These are phyloP conservation scores for Dimocarpus longan DNA, from an alignment of 345 rosid genomes.

Conservation along the genomic window DNA sequence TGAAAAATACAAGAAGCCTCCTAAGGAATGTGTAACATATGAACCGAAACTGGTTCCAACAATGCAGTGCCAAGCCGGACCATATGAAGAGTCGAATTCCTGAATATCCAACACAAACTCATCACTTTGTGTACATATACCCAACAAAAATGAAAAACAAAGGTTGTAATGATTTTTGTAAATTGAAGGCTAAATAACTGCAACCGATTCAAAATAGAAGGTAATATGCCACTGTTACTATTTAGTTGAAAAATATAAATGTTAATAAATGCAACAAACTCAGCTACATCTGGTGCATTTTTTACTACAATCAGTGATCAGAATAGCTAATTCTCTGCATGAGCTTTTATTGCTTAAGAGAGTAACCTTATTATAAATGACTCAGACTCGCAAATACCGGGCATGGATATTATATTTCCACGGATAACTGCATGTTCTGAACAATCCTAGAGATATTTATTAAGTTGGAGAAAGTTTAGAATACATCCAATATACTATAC, in stretches of 20 bases:
- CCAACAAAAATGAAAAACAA: neutral
- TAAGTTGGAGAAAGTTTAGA: neutral
- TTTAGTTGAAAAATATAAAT: too few relatives aligned
- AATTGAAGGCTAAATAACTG: too few relatives aligned
- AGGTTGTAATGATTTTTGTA: too few relatives aligned
- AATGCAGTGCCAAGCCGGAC: constrained; percentile 99
- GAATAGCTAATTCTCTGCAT: too few relatives aligned
- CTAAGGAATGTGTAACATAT: constrained; percentile 84
- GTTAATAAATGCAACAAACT: too few relatives aligned
- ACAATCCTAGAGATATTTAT: neutral
- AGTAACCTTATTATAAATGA: neutral
- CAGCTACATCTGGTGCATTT: too few relatives aligned
- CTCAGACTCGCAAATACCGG: neutral
- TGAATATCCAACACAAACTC: constrained; percentile 32
- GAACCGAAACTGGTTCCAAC: constrained; percentile 98
- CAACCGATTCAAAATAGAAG: too few relatives aligned
- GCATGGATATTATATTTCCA: neutral
- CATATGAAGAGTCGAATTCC: constrained; percentile 85
- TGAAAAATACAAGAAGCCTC: constrained; percentile 94
- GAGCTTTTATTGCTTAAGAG: too few relatives aligned
- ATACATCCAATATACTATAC: neutral
- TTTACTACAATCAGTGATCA: too few relatives aligned
- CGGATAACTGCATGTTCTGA: too few relatives aligned
- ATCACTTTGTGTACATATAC: neutral
- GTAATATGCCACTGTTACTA: too few relatives aligned